Evolutionary conservation across 148 eudicot genomes (phyloP).

Genomic region (Camellia lanceoleosa): DNA sequence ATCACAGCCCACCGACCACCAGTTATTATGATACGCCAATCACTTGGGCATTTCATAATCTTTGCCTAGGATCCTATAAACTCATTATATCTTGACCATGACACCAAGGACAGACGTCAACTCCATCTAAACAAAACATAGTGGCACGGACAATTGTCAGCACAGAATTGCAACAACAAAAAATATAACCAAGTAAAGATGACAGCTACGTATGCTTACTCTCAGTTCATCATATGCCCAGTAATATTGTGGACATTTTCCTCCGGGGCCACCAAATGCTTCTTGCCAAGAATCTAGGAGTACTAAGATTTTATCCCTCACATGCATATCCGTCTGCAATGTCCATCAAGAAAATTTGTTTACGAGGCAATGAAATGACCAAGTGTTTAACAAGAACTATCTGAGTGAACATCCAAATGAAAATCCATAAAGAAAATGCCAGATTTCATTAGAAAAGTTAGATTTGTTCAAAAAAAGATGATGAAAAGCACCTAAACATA

Average conservation of each 20-base stretch:
- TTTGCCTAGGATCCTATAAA: background rate
- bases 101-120: background rate
- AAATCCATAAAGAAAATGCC: background rate
- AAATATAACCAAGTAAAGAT: background rate
- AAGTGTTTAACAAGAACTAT: background rate
- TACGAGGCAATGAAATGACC: background rate
- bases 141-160: background rate
- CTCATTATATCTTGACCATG: background rate
- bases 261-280: conserved; percentile 90
- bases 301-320: conserved; percentile 64
- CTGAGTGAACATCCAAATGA: background rate
- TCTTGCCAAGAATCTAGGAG: conserved; percentile 90
- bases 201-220: conserved; percentile 34
- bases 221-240: conserved; percentile 90
- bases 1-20: background rate
- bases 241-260: conserved; percentile 76
- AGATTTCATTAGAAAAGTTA: background rate
- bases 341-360: background rate
- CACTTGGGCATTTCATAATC: background rate
- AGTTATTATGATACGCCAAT: background rate
- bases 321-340: conserved; percentile 75
- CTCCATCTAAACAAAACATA: background rate
- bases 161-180: background rate
- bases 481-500: background rate
- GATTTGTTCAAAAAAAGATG: background rate